Evolutionary conservation across 2,329 filamentous ascomycete genomes (phyloP), one percentile per base, ranked within the genome.

Genomic region (Colletotrichum caudatum): DNA sequence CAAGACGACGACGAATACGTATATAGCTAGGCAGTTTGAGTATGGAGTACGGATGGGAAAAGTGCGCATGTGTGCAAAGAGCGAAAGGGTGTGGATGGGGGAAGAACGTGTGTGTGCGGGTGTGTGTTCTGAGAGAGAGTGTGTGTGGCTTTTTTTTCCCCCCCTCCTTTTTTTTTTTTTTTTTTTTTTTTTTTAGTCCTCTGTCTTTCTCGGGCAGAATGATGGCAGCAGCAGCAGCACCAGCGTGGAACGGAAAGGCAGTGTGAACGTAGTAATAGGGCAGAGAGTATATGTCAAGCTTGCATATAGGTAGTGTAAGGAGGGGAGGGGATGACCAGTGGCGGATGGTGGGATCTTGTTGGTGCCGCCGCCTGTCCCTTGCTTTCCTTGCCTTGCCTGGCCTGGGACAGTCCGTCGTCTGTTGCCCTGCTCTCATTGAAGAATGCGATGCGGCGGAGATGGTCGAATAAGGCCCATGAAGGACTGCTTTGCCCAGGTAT

Each of bases 361-460:
- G 69, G 53, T 64, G 56, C 69, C 65, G 56, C 58, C 65, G 66
- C 37, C 56, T 29, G 66, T 66, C 66, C 61, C 66, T 64, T 69
- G 65, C 53, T 29, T 29, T 29, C 29, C 29, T 29, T 29, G 29
- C 61, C 66, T 64, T 69, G 65, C 53, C 68, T 63, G 57, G 50
- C 53, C 60, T 70, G 66, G 69, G 66, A 61, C 66, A 72, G 61
- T 54, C 69, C 64, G 58, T 48, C 59, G 58, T 48, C 64, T 59
- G 61, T 54, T 68, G 53, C 64, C 69, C 64, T 72, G 66, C 60
- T 66, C 69, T 72, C 66, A 70, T 72, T 72, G 69, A 72, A 72
- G 69, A 72, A 72, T 72, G 69, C 66, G 69, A 66, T 70, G 69
- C 66, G 69, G 69, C 70, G 61, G 66, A 66, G 66, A 64, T 65